Percentiles rank a stretch among this genome's conserved stretches.
Evolutionary conservation across 306 rosid species (phyloP).

Genomic region (Prunus salicina): DNA sequence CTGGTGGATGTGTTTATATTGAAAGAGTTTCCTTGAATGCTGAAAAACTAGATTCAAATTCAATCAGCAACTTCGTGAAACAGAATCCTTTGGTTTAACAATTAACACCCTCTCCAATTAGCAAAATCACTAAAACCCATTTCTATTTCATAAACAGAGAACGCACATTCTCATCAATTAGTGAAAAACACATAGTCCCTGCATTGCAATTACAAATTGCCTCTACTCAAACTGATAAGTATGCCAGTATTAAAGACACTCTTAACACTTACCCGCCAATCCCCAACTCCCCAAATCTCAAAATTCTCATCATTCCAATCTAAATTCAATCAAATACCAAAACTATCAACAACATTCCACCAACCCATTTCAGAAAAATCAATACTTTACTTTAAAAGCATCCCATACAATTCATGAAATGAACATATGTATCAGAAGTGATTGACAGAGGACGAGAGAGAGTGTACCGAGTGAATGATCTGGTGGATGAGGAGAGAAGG

Average conservation of each 20-base stretch:
- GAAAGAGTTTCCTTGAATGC: neutral
- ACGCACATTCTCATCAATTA: neutral
- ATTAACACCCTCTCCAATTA: neutral
- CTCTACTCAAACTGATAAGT: neutral
- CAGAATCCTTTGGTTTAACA: neutral
- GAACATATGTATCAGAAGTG: neutral
- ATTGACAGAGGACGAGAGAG: neutral
- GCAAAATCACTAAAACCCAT: constrained; percentile 1
- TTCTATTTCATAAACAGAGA: neutral
- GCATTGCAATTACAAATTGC: neutral
- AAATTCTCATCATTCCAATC: neutral
- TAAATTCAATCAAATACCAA: constrained; percentile 14
- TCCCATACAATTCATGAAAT: neutral
- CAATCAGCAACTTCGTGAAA: neutral
- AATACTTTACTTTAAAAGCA: neutral
- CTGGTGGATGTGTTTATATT: neutral
- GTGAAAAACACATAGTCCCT: neutral
- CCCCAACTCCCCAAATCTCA: neutral
- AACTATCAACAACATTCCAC: neutral
- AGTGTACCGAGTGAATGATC: constrained; percentile 61
- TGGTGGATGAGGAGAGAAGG: constrained; percentile 48
- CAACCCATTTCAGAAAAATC: constrained; percentile 6
- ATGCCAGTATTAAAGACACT: neutral
- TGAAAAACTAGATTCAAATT: neutral
- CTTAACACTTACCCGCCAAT: neutral